A percentile compares a stretch with the other conserved stretches of the same genome.
phyloP scores from a whole-genome alignment of 179 eudicot genomes.

The Sideroxylon spinosum region DNA sequence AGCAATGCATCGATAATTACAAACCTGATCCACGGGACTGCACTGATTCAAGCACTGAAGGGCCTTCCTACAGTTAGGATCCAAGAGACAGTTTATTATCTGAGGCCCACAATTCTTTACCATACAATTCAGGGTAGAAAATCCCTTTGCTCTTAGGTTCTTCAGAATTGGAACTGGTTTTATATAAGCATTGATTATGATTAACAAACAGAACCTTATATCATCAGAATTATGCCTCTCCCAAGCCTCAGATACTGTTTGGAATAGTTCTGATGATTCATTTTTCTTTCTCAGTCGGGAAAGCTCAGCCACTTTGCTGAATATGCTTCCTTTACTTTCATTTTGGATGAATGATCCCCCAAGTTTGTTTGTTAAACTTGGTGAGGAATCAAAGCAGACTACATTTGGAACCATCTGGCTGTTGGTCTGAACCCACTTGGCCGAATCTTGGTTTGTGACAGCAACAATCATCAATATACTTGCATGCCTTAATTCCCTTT shows the following conservation, averaged over 20 bases:
- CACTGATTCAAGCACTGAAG: conserved; percentile 88
- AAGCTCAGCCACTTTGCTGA: conserved; percentile 32
- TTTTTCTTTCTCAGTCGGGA: conserved; percentile 31
- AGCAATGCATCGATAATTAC: conserved; percentile 86
- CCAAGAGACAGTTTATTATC: conserved; percentile 80
- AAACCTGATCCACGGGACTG: conserved; percentile 96
- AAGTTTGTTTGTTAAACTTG: conserved; percentile 59
- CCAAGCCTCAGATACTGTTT: conserved; percentile 75
- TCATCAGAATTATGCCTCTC: conserved; percentile 81
- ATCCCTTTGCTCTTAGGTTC: conserved; percentile 85
- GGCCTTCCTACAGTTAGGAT: conserved; percentile 82
- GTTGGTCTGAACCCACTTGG: conserved; percentile 50
- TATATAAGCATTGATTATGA: conserved; percentile 76
- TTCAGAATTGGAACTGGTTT: conserved; percentile 64
- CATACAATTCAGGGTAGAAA: conserved; percentile 83
- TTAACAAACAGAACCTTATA: conserved; percentile 76
- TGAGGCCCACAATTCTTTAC: conserved; percentile 79
- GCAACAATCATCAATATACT: conserved; percentile 66
- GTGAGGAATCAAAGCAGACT: conserved; percentile 73
- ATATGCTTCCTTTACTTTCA: conserved; percentile 30
- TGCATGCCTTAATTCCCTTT: conserved; percentile 38
- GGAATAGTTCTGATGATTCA: conserved; percentile 40
- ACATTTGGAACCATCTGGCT: conserved; percentile 50
- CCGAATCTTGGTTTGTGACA: conserved; percentile 55
- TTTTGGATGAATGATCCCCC: conserved; percentile 49